Conservation (phyloP, 148 eudicot species). For the Vaccinium myrtillus region DNA sequence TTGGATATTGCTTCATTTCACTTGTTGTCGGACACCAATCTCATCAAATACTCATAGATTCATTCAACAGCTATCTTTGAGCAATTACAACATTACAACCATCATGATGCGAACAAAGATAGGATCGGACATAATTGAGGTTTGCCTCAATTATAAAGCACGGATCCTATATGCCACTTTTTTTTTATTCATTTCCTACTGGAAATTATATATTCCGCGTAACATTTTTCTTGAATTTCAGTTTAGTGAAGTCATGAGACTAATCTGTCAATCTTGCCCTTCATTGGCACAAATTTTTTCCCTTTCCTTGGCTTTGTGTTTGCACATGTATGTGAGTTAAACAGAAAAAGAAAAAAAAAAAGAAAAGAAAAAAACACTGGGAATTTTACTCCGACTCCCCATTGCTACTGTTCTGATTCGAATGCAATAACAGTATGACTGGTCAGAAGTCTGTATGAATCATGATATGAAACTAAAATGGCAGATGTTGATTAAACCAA, state of each 20-base stretch:
- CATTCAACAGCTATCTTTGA: neutral
- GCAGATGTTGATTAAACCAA: neutral
- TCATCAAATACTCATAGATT: neutral
- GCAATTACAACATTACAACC: neutral
- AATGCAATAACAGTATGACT: neutral
- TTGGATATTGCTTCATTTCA: neutral
- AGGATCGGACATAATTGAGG: neutral
- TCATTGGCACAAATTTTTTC: neutral
- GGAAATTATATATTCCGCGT: neutral
- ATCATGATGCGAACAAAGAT: neutral
- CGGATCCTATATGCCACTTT: neutral
- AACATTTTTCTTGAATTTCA: neutral
- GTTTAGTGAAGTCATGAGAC: neutral
- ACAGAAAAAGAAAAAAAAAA: neutral
- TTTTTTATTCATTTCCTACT: conserved; percentile 4
- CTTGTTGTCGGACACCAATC: neutral
- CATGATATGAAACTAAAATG: neutral
- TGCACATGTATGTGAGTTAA: neutral
- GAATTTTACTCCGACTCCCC: neutral
- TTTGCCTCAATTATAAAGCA: neutral
- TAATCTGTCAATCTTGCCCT: neutral
- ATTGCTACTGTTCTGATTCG: neutral
- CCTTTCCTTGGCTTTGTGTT: neutral
- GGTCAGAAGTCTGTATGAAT: neutral
- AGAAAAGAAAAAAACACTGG: neutral